These are phyloP conservation scores for Vigna reflexopilosa DNA, from an alignment of 306 rosid species.

Conservation along the genomic window DNA sequence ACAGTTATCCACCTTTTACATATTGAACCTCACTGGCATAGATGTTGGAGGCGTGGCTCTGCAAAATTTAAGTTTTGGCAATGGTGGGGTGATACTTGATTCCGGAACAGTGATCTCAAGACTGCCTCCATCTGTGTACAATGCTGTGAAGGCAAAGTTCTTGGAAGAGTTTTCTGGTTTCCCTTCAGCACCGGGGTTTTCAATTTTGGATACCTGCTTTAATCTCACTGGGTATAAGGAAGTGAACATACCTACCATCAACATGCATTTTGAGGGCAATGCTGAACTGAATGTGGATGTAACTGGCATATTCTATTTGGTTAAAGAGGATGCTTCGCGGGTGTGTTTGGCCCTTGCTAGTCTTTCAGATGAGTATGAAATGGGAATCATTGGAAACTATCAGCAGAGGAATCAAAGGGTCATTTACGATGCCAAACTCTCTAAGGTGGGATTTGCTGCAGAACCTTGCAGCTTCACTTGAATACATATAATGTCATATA, in stretches of 20 bases:
- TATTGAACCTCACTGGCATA: constrained; percentile 7
- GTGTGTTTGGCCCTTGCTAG: constrained; percentile 1
- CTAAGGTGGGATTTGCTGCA: background rate
- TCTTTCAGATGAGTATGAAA: constrained; percentile 11
- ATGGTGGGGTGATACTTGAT: constrained; percentile 9
- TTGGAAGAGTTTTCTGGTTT: constrained; percentile 4
- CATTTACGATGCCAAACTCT: background rate
- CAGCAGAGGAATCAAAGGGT: constrained; percentile 20
- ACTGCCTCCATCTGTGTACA: constrained; percentile 8
- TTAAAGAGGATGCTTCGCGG: background rate
- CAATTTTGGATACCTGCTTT: constrained; percentile 12
- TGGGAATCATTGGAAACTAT: constrained; percentile 12
- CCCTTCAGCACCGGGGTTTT: constrained; percentile 12
- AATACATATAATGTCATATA: background rate
- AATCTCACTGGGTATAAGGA: background rate
- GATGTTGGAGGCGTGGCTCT: background rate
- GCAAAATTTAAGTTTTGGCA: background rate
- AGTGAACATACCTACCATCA: background rate
- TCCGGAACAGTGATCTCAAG: constrained; percentile 16
- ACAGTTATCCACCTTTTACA: background rate
- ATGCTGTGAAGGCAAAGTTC: constrained; percentile 7
- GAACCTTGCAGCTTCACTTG: constrained; percentile 12
- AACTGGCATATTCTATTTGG: background rate
- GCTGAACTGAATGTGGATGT: constrained; percentile 4
- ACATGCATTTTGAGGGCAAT: constrained; percentile 2